phyloP scores from a whole-genome alignment of 2,329 filamentous ascomycete species.

The Eutypa lata region DNA sequence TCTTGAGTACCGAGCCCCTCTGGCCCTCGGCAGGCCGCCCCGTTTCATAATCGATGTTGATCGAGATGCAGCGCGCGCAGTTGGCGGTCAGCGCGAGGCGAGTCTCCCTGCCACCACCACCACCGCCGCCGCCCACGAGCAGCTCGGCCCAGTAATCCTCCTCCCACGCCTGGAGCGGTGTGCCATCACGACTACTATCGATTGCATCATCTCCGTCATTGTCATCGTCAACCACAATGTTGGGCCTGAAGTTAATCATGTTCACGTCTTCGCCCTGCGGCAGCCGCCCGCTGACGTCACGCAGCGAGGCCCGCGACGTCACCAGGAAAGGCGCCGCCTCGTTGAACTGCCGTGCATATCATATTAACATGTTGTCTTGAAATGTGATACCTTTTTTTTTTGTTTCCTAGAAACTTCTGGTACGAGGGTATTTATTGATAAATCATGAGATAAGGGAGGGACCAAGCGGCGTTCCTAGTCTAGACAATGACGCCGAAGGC shows the following conservation, averaged over 20 bases:
- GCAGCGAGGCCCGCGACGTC: constrained; percentile 66
- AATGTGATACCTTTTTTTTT: too few relatives aligned
- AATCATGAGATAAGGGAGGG: too few relatives aligned
- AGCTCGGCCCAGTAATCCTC: constrained; percentile 73
- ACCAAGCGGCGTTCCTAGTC: too few relatives aligned
- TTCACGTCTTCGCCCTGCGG: constrained; percentile 49
- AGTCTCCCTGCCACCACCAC: neutral
- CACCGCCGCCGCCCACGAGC: constrained; percentile 29
- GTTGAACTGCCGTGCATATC: too few relatives aligned
- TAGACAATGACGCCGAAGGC: too few relatives aligned
- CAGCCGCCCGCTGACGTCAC: constrained; percentile 59
- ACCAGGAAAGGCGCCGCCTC: constrained; percentile 76
- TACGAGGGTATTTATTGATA: too few relatives aligned
- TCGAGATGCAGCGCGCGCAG: constrained; percentile 64
- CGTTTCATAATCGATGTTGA: constrained; percentile 70
- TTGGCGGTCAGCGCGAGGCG: constrained; percentile 62
- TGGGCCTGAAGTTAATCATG: constrained; percentile 69
- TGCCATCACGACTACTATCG: neutral
- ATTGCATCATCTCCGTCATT: constrained; percentile 35
- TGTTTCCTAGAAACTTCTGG: too few relatives aligned
- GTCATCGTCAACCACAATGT: constrained; percentile 64
- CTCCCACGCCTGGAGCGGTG: constrained; percentile 46
- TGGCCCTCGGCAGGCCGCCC: constrained; percentile 57
- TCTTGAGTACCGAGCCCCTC: constrained; percentile 62
- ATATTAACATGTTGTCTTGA: too few relatives aligned